Evolutionary conservation across 139 green algal species (phyloP).

Genomic region (Nannochloris sp.): DNA sequence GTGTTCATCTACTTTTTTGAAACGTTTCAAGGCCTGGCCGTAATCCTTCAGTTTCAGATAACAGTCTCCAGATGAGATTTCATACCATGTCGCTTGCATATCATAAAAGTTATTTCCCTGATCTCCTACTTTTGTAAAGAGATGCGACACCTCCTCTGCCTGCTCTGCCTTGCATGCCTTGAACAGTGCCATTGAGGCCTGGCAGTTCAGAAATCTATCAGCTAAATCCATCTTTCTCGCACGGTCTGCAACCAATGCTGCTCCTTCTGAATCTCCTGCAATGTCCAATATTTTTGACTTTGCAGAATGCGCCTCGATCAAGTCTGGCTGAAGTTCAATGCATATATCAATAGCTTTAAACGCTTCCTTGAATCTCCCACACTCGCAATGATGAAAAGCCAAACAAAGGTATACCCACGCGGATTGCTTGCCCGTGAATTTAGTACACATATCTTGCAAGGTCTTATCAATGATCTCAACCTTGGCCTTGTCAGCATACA

Average conservation of each 20-base stretch:
- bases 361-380: constrained; percentile 50
- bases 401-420: constrained; percentile 74
- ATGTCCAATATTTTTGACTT: constrained; percentile 13
- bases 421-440: background rate
- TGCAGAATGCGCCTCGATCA: constrained; percentile 68
- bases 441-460: constrained; percentile 6
- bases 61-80: constrained; percentile 66
- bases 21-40: constrained; percentile 80
- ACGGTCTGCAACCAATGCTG: constrained; percentile 49
- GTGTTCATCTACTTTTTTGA: constrained; percentile 65
- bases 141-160: constrained; percentile 61
- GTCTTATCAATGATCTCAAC: constrained; percentile 25
- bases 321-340: constrained; percentile 50
- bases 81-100: constrained; percentile 97
- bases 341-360: constrained; percentile 53
- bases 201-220: constrained; percentile 91
- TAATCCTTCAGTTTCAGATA: constrained; percentile 39
- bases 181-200: constrained; percentile 66
- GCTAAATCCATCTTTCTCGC: constrained; percentile 71
- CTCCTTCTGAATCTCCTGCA: constrained; percentile 38
- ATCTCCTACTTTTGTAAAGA: constrained; percentile 90
- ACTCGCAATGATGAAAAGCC: constrained; percentile 66
- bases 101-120: constrained; percentile 78
- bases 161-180: constrained; percentile 38
- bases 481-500: constrained; percentile 57